These are phyloP conservation scores for Zymoseptoria passerinii DNA, from an alignment of 2,329 filamentous ascomycete species.

Conservation along the genomic window DNA sequence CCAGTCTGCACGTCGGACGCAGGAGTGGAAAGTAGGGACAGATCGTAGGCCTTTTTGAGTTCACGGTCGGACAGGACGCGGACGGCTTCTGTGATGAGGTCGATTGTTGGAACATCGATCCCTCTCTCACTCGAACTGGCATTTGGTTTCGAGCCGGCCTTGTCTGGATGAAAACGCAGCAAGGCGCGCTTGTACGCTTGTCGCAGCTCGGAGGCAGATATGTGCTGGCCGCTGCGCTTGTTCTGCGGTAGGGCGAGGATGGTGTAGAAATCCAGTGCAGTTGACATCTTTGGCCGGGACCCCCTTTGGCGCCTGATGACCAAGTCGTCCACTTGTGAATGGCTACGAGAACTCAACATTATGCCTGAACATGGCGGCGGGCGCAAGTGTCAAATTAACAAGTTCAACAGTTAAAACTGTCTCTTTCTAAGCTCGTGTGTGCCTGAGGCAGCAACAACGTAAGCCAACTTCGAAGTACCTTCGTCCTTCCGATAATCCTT, in stretches of 20 bases:
- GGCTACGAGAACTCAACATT: background rate
- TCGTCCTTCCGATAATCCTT: no score
- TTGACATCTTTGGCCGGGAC: background rate
- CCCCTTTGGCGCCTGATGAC: background rate
- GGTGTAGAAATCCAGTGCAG: conserved; percentile 21
- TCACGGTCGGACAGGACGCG: conserved; percentile 42
- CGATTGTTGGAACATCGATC: conserved; percentile 37
- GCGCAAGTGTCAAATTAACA: no score
- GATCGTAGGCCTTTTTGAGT: conserved; percentile 43
- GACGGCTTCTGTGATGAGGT: conserved; percentile 53
- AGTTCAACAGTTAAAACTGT: no score
- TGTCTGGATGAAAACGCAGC: conserved; percentile 53
- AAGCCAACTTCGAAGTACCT: no score
- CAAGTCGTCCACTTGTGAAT: background rate
- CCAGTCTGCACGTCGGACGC: background rate
- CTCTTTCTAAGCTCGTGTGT: no score
- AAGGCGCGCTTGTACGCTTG: conserved; percentile 50
- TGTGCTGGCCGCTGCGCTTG: conserved; percentile 13
- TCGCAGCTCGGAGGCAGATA: conserved; percentile 36
- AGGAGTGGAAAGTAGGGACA: conserved; percentile 25
- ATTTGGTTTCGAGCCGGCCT: conserved; percentile 21
- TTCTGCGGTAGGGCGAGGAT: conserved; percentile 21
- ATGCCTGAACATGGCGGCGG: background rate
- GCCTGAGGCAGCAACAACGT: no score
- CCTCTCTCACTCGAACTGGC: background rate